Evolutionary conservation across 805 yeast species (phyloP), one percentile per base, ranked within the genome.

Genomic region (Isabelozyma pseudorhagii): DNA sequence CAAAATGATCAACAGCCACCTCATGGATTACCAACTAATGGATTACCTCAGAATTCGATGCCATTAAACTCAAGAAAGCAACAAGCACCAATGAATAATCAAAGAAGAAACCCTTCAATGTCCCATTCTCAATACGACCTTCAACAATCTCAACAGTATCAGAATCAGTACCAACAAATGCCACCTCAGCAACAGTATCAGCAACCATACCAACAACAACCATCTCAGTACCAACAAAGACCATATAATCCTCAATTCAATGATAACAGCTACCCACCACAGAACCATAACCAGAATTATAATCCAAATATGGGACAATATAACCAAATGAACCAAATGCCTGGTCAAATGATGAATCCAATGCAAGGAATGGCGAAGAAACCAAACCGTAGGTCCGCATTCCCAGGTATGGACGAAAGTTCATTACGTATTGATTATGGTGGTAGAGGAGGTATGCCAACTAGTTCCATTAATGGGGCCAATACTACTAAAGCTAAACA

Each of bases 391-490:
- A 63, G 76, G 29, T 70, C 76, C 0, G 68, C 60, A 7, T 66
- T 63, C 53, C 68, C 72, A 6, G 63, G 58, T 41, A 62, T 68
- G 61, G 60, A 60, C 17, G 69, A 67, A n/a, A 59, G 58, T 50
- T 51, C 53, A 18, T 44, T 64, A 25, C 68, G 67, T 1, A 47
- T 72, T 15, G 78, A 73, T 57, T 64, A 71, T 63, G 77, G 78
- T 11, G 77, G 77, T n/a, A 62, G 78, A 55, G 78, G 76, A 17
- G 78, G 78, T 7, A 74, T 74, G 78, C 78, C 77, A 2, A 68
- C 67, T 40, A 45, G 14, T 31, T 51, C 48, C 59, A 56, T 45
- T 55, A 58, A 43, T 51, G 17, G 46, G 53, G 47, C 59, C 7
- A 52, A 60, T 45, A 53, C 55, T 42, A 57, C 17, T 38, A 43